Conservation (phyloP, 164 flowering plant genomes). For the Liquidambar formosana region DNA sequence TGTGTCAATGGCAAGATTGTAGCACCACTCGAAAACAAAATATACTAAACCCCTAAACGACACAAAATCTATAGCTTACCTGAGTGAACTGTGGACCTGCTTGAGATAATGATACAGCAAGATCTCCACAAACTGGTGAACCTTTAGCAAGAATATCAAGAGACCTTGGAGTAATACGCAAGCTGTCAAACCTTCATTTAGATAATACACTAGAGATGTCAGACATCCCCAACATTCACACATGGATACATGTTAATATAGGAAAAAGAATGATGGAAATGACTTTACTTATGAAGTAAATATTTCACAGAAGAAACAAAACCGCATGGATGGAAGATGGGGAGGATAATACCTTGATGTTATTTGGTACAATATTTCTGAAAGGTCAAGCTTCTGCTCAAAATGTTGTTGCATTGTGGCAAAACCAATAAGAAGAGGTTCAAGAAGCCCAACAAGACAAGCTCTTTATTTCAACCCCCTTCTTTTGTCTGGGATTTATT, state of each 20-base stretch:
- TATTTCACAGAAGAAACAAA: not conserved
- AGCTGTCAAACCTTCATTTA: slow-evolving; percentile 86
- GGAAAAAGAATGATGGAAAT: not conserved
- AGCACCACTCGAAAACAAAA: no score
- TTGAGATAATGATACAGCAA: slow-evolving; percentile 95
- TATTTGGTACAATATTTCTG: slow-evolving; percentile 90
- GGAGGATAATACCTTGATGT: slow-evolving; percentile 73
- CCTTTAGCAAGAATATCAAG: slow-evolving; percentile 95
- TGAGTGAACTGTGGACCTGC: slow-evolving; percentile 98
- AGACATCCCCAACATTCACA: slow-evolving; percentile 4
- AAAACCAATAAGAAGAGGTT: slow-evolving; percentile 96
- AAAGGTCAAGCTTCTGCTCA: slow-evolving; percentile 95
- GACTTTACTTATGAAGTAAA: not conserved
- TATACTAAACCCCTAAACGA: no score
- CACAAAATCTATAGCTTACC: slow-evolving; percentile 35
- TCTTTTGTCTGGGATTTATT: slow-evolving; percentile 86
- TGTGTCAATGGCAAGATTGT: no score
- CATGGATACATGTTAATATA: not conserved
- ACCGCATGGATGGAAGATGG: not conserved
- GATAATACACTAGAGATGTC: slow-evolving; percentile 14
- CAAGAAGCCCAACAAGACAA: slow-evolving; percentile 98
- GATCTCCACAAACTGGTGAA: slow-evolving; percentile 98
- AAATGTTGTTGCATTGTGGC: slow-evolving; percentile 94
- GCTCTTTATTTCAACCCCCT: slow-evolving; percentile 84
- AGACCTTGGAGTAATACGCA: slow-evolving; percentile 97